Conservation (phyloP, 768 basidiomycete genomes). For the Omphalotus guepiniiformis region DNA sequence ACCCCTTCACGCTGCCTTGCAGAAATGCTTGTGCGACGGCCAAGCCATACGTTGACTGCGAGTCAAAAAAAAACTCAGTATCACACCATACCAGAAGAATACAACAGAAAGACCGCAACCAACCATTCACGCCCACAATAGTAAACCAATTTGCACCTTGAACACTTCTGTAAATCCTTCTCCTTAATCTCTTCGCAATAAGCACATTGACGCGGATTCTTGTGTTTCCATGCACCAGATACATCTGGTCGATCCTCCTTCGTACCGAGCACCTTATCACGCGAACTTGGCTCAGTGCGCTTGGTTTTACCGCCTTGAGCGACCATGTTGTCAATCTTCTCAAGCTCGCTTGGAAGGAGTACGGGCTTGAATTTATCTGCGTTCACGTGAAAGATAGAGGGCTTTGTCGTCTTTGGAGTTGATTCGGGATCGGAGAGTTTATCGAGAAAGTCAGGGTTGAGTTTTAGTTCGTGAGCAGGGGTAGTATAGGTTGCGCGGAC, state of each 20-base stretch:
- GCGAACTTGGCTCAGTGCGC: constrained; percentile 4
- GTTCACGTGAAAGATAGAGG: constrained; percentile 20
- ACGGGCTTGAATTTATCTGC: constrained; percentile 21
- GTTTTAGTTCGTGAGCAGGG: constrained; percentile 4
- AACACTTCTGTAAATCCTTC: constrained; percentile 13
- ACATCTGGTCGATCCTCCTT: constrained; percentile 17
- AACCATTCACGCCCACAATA: constrained; percentile 23
- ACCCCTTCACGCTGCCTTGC: constrained; percentile 11
- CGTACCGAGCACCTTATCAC: constrained; percentile 15
- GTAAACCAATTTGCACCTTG: constrained; percentile 12
- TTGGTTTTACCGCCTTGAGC: constrained; percentile 9
- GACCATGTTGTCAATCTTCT: constrained; percentile 25
- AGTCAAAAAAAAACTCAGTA: neutral
- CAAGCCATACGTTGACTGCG: constrained; percentile 14
- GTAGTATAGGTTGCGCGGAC: constrained; percentile 25
- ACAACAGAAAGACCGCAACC: too few relatives aligned
- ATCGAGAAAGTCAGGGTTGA: constrained; percentile 14
- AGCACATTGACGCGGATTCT: constrained; percentile 18
- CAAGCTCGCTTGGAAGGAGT: constrained; percentile 20
- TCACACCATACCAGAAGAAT: neutral
- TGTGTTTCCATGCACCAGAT: constrained; percentile 13
- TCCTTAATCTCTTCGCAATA: constrained; percentile 14
- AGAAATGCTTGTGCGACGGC: constrained; percentile 16
- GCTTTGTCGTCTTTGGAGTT: neutral
- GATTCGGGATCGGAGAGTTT: neutral